phyloP scores from a whole-genome alignment of 1,284 basidiomycete species.

The Sporisorium exsertum region DNA sequence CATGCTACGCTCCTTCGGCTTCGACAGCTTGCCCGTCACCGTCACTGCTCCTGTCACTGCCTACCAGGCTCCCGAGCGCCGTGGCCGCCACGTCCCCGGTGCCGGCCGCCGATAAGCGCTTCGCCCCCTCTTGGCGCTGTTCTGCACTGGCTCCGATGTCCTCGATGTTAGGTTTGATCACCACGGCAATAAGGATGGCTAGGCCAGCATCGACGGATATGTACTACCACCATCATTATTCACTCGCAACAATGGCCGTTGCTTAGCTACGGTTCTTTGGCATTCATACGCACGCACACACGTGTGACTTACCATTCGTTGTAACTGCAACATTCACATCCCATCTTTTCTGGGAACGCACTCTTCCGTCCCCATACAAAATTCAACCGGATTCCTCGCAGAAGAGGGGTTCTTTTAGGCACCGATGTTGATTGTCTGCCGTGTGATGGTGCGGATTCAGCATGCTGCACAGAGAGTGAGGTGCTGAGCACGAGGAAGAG shows the following conservation, averaged over 20 bases:
- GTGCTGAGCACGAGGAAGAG: neutral
- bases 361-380: conserved; percentile 26
- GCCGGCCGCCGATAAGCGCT: conserved; percentile 66
- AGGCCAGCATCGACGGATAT: conserved; percentile 16
- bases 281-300: conserved; percentile 19
- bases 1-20: conserved; percentile 67
- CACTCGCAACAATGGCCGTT: conserved; percentile 18
- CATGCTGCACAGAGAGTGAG: too few relatives aligned
- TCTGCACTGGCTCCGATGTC: conserved; percentile 11
- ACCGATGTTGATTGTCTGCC: conserved; percentile 4
- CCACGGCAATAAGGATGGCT: neutral
- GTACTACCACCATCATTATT: conserved; percentile 32
- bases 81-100: conserved; percentile 67
- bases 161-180: neutral
- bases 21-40: conserved; percentile 68
- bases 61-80: conserved; percentile 65
- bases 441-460: neutral
- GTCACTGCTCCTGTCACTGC: conserved; percentile 66
- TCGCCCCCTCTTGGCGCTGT: conserved; percentile 11
- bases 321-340: conserved; percentile 32
- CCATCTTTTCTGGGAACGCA: conserved; percentile 15
- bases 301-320: conserved; percentile 18
- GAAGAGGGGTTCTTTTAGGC: conserved; percentile 44
- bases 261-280: neutral
- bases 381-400: conserved; percentile 40